A percentile compares a stretch with the other conserved stretches of the same genome.
These are phyloP conservation scores for Cladosporium sp. DNA, from an alignment of 2,329 filamentous ascomycete species.

Conservation along the genomic window DNA sequence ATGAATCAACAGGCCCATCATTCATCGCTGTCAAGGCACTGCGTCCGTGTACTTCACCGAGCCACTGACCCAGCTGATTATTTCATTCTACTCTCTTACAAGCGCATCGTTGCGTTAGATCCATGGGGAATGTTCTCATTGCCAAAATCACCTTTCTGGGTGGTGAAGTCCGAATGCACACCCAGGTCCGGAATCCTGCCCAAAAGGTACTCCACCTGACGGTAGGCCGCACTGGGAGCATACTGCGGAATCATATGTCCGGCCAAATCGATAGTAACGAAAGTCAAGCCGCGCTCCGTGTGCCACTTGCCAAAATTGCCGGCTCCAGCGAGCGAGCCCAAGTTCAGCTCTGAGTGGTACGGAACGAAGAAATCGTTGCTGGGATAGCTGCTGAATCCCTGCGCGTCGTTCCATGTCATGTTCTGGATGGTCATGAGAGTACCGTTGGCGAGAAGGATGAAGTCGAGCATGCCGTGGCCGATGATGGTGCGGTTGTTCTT, in stretches of 20 bases:
- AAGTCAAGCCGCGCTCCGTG: slow-evolving; percentile 73
- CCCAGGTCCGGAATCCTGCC: slow-evolving; percentile 60
- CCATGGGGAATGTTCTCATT: background rate
- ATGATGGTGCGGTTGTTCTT: slow-evolving; percentile 69
- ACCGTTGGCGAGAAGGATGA: slow-evolving; percentile 63
- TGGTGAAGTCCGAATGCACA: slow-evolving; percentile 34
- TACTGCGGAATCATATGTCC: slow-evolving; percentile 70
- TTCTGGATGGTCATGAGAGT: slow-evolving; percentile 72
- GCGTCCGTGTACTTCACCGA: no score
- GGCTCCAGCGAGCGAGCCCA: slow-evolving; percentile 51
- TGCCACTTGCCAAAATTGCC: slow-evolving; percentile 68
- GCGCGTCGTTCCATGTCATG: slow-evolving; percentile 71
- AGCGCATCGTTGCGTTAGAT: no score
- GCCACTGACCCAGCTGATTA: no score
- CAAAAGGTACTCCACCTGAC: slow-evolving; percentile 71
- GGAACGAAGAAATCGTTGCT: slow-evolving; percentile 65
- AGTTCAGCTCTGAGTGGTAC: slow-evolving; percentile 49
- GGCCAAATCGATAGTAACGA: slow-evolving; percentile 57
- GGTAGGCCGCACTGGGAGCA: slow-evolving; percentile 62
- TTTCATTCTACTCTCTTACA: no score
- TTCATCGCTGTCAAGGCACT: no score
- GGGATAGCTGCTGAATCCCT: slow-evolving; percentile 64
- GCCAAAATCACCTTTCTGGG: slow-evolving; percentile 26
- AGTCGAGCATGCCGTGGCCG: slow-evolving; percentile 67
- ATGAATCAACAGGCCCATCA: no score